phyloP scores from a whole-genome alignment of 1,284 basidiomycete genomes.

The Pulchroboletus neoregius region DNA sequence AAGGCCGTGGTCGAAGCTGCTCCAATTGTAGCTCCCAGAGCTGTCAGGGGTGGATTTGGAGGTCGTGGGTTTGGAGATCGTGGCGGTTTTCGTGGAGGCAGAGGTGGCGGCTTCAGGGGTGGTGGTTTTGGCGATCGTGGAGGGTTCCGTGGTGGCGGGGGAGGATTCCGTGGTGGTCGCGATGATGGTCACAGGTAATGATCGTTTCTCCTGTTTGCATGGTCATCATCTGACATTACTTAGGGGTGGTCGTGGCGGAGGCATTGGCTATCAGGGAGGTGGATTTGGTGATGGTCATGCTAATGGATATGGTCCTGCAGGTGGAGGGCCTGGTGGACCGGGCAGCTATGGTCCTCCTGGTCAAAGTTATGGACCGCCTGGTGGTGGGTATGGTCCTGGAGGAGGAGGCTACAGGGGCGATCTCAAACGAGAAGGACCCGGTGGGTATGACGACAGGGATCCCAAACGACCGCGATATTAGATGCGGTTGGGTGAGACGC shows the following conservation, averaged over 20 bases:
- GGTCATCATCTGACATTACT: slow-evolving; percentile 16
- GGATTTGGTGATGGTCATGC: slow-evolving; percentile 55
- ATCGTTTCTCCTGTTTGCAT: slow-evolving; percentile 18
- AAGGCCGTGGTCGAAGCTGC: slow-evolving; percentile 73
- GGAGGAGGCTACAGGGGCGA: slow-evolving; percentile 56
- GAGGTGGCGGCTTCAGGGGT: slow-evolving; percentile 39
- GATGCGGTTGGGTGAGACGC: slow-evolving; percentile 38
- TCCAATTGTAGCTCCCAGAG: slow-evolving; percentile 31
- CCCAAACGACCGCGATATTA: slow-evolving; percentile 78
- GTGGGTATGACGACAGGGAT: slow-evolving; percentile 77
- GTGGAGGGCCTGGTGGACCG: slow-evolving; percentile 42
- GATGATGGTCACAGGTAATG: slow-evolving; percentile 54
- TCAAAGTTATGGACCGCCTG: slow-evolving; percentile 34
- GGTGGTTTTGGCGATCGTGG: slow-evolving; percentile 37
- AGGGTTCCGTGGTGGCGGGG: slow-evolving; percentile 37
- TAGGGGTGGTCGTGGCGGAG: slow-evolving; percentile 67
- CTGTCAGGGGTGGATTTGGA: slow-evolving; percentile 40
- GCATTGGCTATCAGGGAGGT: slow-evolving; percentile 64
- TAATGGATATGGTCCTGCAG: slow-evolving; percentile 52
- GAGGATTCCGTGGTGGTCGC: slow-evolving; percentile 39
- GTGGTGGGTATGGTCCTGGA: slow-evolving; percentile 37
- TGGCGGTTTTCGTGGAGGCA: slow-evolving; percentile 40
- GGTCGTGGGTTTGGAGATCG: slow-evolving; percentile 46
- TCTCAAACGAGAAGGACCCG: slow-evolving; percentile 65
- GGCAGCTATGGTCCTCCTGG: slow-evolving; percentile 47